Percentiles rank a stretch among this genome's conserved stretches.
phyloP scores from a whole-genome alignment of 2,329 filamentous ascomycete species.

The Zymoseptoria pseudotritici region DNA sequence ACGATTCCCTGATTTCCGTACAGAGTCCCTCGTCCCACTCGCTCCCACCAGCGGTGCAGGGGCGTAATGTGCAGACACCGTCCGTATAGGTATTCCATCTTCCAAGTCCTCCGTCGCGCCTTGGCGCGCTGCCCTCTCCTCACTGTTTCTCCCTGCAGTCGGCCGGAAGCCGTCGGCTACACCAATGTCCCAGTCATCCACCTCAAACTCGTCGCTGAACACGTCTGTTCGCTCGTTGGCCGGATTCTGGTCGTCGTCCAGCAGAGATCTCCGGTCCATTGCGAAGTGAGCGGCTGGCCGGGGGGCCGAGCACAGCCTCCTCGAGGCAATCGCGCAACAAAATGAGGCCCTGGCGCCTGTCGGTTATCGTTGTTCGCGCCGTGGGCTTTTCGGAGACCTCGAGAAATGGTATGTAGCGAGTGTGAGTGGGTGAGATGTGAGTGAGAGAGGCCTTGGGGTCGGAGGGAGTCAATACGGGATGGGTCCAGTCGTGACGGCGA shows the following conservation, averaged over 20 bases:
- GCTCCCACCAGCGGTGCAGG: slow-evolving; percentile 1
- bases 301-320: slow-evolving; percentile 17
- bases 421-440: neutral
- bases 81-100: slow-evolving; percentile 25
- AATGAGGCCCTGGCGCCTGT: slow-evolving; percentile 1
- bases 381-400: neutral
- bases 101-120: slow-evolving; percentile 8
- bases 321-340: slow-evolving; percentile 6
- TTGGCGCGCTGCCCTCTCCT: slow-evolving; percentile 14
- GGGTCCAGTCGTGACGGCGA: neutral
- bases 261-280: slow-evolving; percentile 22
- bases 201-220: slow-evolving; percentile 43
- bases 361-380: neutral
- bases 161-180: slow-evolving; percentile 42
- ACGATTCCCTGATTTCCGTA: slow-evolving; percentile 23
- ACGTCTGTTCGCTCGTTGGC: slow-evolving; percentile 34
- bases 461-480: neutral
- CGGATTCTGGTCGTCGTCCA: slow-evolving; percentile 24
- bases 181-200: slow-evolving; percentile 35
- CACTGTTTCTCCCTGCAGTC: slow-evolving; percentile 22
- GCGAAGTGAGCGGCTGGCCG: slow-evolving; percentile 11
- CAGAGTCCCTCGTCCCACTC: slow-evolving; percentile 25
- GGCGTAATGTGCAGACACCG: slow-evolving; percentile 24
- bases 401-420: slow-evolving; percentile 2
- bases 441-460: neutral